Percentiles rank a stretch among this genome's conserved stretches.
Conservation (phyloP, 352 stramenopile genomes). For the Phytophthora constricta region DNA sequence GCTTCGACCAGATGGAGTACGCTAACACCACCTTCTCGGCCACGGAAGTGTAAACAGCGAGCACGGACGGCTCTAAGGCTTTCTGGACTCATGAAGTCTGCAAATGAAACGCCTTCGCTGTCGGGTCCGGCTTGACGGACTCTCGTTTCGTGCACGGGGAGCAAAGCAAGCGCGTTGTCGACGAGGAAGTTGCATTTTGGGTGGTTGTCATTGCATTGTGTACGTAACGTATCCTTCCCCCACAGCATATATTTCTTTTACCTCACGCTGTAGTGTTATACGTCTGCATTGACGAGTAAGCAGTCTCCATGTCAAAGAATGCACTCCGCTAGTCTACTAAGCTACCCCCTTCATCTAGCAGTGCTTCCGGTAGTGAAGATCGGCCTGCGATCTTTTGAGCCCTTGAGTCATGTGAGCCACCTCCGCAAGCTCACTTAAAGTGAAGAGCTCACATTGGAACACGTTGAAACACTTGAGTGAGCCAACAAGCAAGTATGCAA, state of each 20-base stretch:
- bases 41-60: conserved; percentile 57
- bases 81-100: conserved; percentile 3
- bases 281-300: background rate
- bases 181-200: conserved; percentile 33
- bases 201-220: conserved; percentile 42
- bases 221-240: conserved; percentile 41
- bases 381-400: too few species aligned
- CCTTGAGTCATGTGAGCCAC: too few species aligned
- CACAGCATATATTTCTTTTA: conserved; percentile 29
- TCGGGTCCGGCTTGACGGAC: background rate
- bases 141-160: background rate
- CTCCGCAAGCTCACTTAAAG: too few species aligned
- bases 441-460: too few species aligned
- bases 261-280: conserved; percentile 5
- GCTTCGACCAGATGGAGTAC: conserved; percentile 85
- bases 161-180: conserved; percentile 15
- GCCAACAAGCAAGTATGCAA: too few species aligned
- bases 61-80: background rate
- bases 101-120: background rate
- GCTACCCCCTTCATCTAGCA: too few species aligned
- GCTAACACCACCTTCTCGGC: conserved; percentile 69
- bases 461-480: too few species aligned
- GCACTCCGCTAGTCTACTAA: too few species aligned
- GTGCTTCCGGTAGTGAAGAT: too few species aligned
- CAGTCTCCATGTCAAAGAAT: too few species aligned